Conservation (phyloP, 495 filamentous ascomycete genomes). For the Xylaria cubensis region DNA sequence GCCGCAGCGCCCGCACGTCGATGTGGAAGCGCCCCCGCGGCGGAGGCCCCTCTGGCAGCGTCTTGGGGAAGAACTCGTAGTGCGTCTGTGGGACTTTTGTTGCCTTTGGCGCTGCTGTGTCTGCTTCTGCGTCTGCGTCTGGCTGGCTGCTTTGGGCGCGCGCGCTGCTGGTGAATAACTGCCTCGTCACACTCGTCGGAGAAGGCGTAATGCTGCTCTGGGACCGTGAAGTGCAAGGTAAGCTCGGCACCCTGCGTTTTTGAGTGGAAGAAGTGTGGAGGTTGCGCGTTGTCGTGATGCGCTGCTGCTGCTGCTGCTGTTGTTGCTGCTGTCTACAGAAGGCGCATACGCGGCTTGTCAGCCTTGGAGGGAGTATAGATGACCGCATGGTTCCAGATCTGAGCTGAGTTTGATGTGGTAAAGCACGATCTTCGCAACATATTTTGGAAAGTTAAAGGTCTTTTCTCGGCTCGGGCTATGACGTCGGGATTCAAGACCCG, state of each 20-base stretch:
- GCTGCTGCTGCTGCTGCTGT: slow-evolving; percentile 16
- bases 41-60: slow-evolving; percentile 81
- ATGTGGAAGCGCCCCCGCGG: slow-evolving; percentile 78
- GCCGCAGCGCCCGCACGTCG: slow-evolving; percentile 68
- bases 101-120: not conserved
- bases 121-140: not conserved
- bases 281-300: slow-evolving; percentile 16
- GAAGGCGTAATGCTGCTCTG: not conserved
- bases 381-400: slow-evolving; percentile 32
- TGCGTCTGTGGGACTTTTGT: slow-evolving; percentile 49
- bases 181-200: not conserved
- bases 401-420: not conserved
- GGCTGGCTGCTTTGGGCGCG: not conserved
- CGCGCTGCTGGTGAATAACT: not conserved
- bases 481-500: slow-evolving; percentile 25
- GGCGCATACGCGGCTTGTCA: slow-evolving; percentile 34
- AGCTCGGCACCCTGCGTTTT: not conserved
- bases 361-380: slow-evolving; percentile 23
- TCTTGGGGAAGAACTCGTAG: slow-evolving; percentile 88
- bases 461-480: slow-evolving; percentile 24
- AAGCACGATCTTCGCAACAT: not conserved
- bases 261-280: not conserved
- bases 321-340: slow-evolving; percentile 35
- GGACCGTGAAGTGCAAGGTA: not conserved
- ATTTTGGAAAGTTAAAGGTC: not conserved